phyloP scores from a whole-genome alignment of 495 filamentous ascomycete species.

The Neurospora discreta region DNA sequence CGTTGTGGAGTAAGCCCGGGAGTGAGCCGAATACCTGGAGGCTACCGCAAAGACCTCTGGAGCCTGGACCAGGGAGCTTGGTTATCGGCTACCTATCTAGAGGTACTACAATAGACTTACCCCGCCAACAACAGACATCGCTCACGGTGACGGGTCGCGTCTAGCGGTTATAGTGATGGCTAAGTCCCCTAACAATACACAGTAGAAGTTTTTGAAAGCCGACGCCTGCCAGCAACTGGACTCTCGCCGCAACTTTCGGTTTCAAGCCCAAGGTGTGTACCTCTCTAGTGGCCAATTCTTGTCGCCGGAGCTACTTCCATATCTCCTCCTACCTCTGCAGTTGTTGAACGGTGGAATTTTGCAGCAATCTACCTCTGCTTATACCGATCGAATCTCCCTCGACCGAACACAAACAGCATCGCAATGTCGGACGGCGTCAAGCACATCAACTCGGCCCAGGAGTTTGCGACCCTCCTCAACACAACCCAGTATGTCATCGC shows the following conservation, averaged over 20 bases:
- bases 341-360: background rate
- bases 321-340: background rate
- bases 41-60: background rate
- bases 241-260: background rate
- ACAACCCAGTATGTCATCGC: slow-evolving; percentile 34
- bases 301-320: background rate
- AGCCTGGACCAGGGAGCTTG: background rate
- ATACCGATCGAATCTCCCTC: background rate
- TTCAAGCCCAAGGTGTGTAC: background rate
- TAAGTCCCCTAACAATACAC: too few relatives aligned
- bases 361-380: background rate
- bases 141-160: background rate
- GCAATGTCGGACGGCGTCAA: slow-evolving; percentile 18
- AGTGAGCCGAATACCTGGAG: background rate
- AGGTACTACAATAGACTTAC: background rate
- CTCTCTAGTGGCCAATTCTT: too few relatives aligned
- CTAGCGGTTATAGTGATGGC: too few relatives aligned
- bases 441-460: slow-evolving; percentile 25
- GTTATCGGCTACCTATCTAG: background rate
- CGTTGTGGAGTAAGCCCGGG: background rate
- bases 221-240: background rate
- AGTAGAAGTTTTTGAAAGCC: too few relatives aligned
- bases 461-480: slow-evolving; percentile 29
- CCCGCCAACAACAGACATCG: background rate
- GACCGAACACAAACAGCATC: background rate